A percentile compares a stretch with the other conserved stretches of the same genome.
phyloP scores from a whole-genome alignment of 805 yeast species.

The Pichia membranifaciens region DNA sequence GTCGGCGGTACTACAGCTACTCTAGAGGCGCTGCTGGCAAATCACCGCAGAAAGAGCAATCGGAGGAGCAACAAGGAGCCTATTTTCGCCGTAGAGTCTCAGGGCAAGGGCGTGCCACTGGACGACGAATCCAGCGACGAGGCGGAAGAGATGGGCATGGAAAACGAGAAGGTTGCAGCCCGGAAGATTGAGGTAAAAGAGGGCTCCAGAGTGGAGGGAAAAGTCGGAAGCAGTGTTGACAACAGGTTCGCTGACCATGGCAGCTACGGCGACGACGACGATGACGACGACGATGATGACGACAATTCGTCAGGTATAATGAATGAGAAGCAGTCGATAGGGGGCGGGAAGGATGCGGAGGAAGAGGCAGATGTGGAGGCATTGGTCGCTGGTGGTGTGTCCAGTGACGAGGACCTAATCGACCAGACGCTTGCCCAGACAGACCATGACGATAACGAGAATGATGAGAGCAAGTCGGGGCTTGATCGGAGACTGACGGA shows the following conservation, averaged over 20 bases:
- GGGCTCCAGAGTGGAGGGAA: conserved; percentile 6
- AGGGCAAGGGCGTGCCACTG: background rate
- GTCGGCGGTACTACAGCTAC: background rate
- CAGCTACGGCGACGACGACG: conserved; percentile 3
- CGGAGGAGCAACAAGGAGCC: background rate
- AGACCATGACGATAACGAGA: too few species aligned
- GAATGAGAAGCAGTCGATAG: background rate
- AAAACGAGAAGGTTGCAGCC: too few species aligned
- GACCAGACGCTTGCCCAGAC: background rate
- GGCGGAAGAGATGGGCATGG: too few species aligned
- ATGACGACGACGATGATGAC: conserved; percentile 18
- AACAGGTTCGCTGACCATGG: too few species aligned
- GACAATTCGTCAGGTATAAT: conserved; percentile 1
- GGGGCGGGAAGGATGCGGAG: too few species aligned
- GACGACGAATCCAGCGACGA: background rate
- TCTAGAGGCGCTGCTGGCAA: background rate
- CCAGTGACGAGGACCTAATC: conserved; percentile 5
- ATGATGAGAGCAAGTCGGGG: background rate
- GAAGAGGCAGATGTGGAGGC: background rate
- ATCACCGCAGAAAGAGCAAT: background rate
- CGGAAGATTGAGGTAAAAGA: too few species aligned
- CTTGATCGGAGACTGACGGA: background rate
- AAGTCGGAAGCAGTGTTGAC: conserved; percentile 5
- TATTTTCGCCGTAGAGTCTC: background rate
- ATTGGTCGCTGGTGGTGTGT: background rate